Evolutionary conservation across 495 filamentous ascomycete species (phyloP), one percentile per base, ranked within the genome.

Genomic region (Penicillium coprophilum): DNA sequence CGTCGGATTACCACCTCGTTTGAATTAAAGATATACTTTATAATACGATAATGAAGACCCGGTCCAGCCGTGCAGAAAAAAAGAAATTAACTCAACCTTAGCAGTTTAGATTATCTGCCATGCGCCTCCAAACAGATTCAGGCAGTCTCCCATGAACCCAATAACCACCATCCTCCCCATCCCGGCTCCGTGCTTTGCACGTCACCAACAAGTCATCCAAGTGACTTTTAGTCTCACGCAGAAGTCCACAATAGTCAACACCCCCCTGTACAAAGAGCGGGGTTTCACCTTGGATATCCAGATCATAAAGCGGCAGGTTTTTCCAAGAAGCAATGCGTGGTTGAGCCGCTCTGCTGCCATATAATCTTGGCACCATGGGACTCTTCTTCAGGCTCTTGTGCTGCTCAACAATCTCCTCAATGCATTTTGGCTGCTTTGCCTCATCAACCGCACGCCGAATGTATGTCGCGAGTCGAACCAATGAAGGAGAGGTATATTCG

Each of bases 251-350:
- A 20, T 56, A 56, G 17, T 56, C 53, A 7, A 56, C 53, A 41
- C 53, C 32, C 2, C 53, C 53, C 32, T 56, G 53, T 8, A 56
- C 53, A 32, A 49, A 56, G n/a, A 56, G 45, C n/a, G 53, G 53
- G 2, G 4, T 32, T 12, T 56, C 45, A 2, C 53, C 53, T 24
- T 56, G 45, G 7, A 56, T 49, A n/a, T 56, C 34, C 15, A 56
- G n/a, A 32, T 49, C 45, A 17, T n/a, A 56, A 10, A 56, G 17
- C 7, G 53, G 53, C 2, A 56, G 6, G 17, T 8, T 32, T 28
- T 49, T 56, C 53, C 53, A 56, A 9, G 53, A 41, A 10, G 53
- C 44, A 13, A 56, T 17, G 11, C 44, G 53, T 0, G 53, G 44
- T 19, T 56, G 53, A 31, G 53, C 53, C 3, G 45, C 53, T 20